Evolutionary conservation across 2,329 filamentous ascomycete species (phyloP).

Genomic region (Coniochaeta hoffmannii): DNA sequence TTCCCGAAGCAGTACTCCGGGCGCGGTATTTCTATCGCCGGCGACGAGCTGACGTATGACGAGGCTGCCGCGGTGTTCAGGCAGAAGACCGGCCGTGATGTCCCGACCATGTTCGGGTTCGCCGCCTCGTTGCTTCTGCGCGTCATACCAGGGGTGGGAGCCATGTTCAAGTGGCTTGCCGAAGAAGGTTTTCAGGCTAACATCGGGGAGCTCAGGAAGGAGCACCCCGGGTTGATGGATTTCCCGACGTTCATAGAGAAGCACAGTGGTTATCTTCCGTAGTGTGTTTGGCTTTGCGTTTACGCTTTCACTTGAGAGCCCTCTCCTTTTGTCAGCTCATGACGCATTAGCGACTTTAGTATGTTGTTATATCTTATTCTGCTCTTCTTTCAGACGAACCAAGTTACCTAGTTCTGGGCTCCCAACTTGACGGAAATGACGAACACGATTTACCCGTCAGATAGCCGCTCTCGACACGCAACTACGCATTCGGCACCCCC

Average conservation of each 20-base stretch:
- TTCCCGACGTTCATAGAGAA: no score
- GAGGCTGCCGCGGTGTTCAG: constrained; percentile 17
- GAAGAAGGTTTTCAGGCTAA: constrained; percentile 25
- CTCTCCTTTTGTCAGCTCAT: no score
- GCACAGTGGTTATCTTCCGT: no score
- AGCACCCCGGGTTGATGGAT: constrained; percentile 20
- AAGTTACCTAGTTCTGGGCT: no score
- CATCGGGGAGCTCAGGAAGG: constrained; percentile 16
- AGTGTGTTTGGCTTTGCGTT: no score
- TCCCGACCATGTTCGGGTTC: constrained; percentile 20
- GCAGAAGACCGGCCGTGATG: constrained; percentile 11
- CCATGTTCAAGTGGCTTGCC: constrained; percentile 26
- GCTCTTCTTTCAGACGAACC: no score
- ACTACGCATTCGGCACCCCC: constrained; percentile 7
- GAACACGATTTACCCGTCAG: no score
- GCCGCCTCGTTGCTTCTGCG: constrained; percentile 17
- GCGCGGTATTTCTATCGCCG: constrained; percentile 20
- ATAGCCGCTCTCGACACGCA: not conserved
- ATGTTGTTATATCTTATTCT: no score
- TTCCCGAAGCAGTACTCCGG: constrained; percentile 13
- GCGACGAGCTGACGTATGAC: constrained; percentile 20
- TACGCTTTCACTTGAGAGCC: no score
- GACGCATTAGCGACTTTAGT: no score
- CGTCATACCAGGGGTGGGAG: constrained; percentile 15
- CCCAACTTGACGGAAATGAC: no score